Percentiles rank a stretch among this genome's conserved stretches.
phyloP scores from a whole-genome alignment of 306 rosid species.

The Gynostemma pentaphyllum region DNA sequence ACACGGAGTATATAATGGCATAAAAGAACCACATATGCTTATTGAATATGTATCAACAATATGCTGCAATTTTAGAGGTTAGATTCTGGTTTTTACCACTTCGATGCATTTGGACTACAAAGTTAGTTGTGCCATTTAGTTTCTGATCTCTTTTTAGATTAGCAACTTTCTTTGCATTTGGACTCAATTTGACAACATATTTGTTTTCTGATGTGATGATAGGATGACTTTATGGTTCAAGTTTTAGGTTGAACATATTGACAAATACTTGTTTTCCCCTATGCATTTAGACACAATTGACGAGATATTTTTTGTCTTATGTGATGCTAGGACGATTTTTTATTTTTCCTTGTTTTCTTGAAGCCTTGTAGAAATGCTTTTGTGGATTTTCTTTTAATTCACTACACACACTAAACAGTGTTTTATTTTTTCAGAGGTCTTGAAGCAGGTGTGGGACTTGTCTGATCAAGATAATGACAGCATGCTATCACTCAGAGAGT shows the following conservation, averaged over 20 bases:
- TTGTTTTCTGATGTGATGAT: not conserved
- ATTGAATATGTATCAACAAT: not conserved
- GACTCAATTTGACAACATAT: not conserved
- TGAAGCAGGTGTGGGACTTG: constrained; percentile 95
- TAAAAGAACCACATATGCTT: not conserved
- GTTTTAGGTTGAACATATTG: not conserved
- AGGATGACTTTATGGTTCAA: no score
- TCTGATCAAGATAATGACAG: constrained; percentile 97
- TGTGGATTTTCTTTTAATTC: constrained; percentile 7
- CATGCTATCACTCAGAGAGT: constrained; percentile 94
- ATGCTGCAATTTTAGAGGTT: not conserved
- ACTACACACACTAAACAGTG: constrained; percentile 12
- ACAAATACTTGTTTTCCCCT: not conserved
- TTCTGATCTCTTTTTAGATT: not conserved
- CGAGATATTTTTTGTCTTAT: no score
- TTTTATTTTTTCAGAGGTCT: constrained; percentile 57
- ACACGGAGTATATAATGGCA: no score
- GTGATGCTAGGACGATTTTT: no score
- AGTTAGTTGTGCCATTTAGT: not conserved
- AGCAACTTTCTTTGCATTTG: not conserved
- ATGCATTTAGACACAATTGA: not conserved
- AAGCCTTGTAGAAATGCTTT: not conserved
- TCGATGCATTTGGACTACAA: not conserved
- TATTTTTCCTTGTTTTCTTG: not conserved
- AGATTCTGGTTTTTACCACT: not conserved